Evolutionary conservation across 768 basidiomycete species (phyloP).

Genomic region (Coprinopsis strossmayeri): DNA sequence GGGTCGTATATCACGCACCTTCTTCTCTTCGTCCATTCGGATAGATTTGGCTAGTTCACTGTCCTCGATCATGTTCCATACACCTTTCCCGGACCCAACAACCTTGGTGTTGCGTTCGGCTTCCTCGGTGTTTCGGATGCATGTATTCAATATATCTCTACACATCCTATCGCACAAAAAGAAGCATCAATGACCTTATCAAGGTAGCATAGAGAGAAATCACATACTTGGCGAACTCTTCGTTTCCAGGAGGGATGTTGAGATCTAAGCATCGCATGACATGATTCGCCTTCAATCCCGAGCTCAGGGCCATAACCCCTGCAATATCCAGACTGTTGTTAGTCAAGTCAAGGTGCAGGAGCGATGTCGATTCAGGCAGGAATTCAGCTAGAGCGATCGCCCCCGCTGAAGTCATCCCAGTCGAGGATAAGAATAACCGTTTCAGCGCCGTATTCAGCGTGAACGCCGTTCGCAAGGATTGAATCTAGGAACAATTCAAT

Average conservation of each 20-base stretch:
- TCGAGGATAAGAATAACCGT: conserved; percentile 85
- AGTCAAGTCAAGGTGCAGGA: conserved; percentile 90
- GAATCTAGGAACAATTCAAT: conserved; percentile 44
- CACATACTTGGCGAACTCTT: conserved; percentile 64
- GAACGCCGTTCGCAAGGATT: conserved; percentile 87
- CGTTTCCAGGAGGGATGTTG: conserved; percentile 82
- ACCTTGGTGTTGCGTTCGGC: conserved; percentile 45
- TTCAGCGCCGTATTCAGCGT: conserved; percentile 89
- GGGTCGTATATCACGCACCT: conserved; percentile 26
- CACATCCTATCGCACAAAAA: conserved; percentile 49
- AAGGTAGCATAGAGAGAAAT: background rate
- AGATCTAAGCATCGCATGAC: conserved; percentile 90
- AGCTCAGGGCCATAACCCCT: conserved; percentile 87
- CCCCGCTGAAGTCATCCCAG: conserved; percentile 70
- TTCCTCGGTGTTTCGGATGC: conserved; percentile 90
- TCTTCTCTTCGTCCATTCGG: conserved; percentile 49
- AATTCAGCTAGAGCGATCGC: conserved; percentile 97
- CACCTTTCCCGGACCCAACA: conserved; percentile 50
- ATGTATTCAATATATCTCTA: conserved; percentile 83
- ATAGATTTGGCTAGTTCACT: conserved; percentile 75
- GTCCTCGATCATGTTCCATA: conserved; percentile 84
- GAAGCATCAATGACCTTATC: conserved; percentile 7
- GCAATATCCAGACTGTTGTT: conserved; percentile 79
- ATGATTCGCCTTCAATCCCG: conserved; percentile 77
- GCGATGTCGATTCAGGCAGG: conserved; percentile 79